phyloP scores from a whole-genome alignment of 805 yeast genomes.

The Tetrapisispora namnaoensis region DNA sequence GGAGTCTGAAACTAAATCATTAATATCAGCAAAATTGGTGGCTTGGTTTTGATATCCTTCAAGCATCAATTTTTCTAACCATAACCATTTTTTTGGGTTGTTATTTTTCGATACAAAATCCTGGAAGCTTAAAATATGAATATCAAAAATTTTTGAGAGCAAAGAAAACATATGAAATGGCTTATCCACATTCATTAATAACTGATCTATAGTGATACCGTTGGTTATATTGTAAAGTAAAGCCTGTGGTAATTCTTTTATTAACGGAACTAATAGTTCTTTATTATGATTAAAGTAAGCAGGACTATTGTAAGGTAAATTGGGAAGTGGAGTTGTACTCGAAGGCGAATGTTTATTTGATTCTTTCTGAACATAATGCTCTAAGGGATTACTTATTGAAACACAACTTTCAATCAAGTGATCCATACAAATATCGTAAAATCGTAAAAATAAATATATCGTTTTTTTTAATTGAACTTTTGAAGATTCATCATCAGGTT shows the following conservation, averaged over 20 bases:
- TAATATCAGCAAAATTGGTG: not conserved
- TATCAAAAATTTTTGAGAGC: conserved; percentile 14
- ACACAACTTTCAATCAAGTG: conserved; percentile 15
- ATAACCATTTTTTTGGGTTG: not conserved
- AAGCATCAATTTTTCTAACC: not conserved
- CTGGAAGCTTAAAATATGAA: conserved; percentile 12
- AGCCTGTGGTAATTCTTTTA: conserved; percentile 19
- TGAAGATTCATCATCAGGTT: not conserved
- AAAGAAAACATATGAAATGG: conserved; percentile 17
- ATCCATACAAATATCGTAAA: conserved; percentile 22
- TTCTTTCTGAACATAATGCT: conserved; percentile 13
- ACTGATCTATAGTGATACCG: conserved; percentile 9
- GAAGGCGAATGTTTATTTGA: not conserved
- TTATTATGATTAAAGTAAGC: conserved; percentile 3
- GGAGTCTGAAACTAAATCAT: not conserved
- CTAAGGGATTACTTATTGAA: conserved; percentile 21
- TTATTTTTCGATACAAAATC: conserved; percentile 8
- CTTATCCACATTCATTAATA: conserved; percentile 12
- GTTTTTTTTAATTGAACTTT: conserved; percentile 20
- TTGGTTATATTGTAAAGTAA: conserved; percentile 13
- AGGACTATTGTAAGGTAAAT: not conserved
- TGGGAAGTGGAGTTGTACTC: conserved; percentile 12
- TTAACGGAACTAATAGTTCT: conserved; percentile 9
- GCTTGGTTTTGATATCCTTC: not conserved
- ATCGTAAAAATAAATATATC: conserved; percentile 22